phyloP scores from a whole-genome alignment of 768 basidiomycete genomes.

The Phanerodontia chrysosporium region DNA sequence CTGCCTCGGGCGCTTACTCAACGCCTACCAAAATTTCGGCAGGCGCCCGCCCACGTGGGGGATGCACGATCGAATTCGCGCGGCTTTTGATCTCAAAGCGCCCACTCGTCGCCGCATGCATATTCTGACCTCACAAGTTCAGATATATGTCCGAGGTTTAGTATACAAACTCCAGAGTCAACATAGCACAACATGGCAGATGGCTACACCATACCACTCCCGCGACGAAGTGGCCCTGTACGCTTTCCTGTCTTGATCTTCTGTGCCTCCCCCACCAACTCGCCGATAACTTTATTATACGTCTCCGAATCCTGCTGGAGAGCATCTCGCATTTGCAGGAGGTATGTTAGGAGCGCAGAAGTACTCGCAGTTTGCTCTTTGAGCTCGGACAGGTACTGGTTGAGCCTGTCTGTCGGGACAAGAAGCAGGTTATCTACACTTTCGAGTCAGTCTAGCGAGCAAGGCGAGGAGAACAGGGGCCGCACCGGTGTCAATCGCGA shows the following conservation, averaged over 20 bases:
- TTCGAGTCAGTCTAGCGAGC: neutral
- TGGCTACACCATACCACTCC: slow-evolving; percentile 30
- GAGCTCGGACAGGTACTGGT: slow-evolving; percentile 63
- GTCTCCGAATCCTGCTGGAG: slow-evolving; percentile 86
- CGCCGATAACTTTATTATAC: slow-evolving; percentile 87
- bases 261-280: slow-evolving; percentile 89
- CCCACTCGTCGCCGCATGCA: too few relatives aligned
- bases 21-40: neutral
- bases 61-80: neutral
- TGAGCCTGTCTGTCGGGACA: slow-evolving; percentile 62
- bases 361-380: slow-evolving; percentile 70
- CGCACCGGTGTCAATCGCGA: slow-evolving; percentile 67
- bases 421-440: slow-evolving; percentile 66
- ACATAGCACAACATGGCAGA: neutral
- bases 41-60: neutral
- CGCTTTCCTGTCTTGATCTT: slow-evolving; percentile 68
- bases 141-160: neutral
- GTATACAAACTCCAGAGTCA: neutral
- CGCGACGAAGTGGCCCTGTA: slow-evolving; percentile 15
- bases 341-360: slow-evolving; percentile 72
- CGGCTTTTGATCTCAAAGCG: neutral
- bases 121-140: neutral
- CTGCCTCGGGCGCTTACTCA: neutral
- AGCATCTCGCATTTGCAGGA: slow-evolving; percentile 77
- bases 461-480: neutral